A percentile compares a stretch with the other conserved stretches of the same genome.
Evolutionary conservation across 129 eudicot genomes (phyloP).

Genomic region (Pulicaria dysenterica): DNA sequence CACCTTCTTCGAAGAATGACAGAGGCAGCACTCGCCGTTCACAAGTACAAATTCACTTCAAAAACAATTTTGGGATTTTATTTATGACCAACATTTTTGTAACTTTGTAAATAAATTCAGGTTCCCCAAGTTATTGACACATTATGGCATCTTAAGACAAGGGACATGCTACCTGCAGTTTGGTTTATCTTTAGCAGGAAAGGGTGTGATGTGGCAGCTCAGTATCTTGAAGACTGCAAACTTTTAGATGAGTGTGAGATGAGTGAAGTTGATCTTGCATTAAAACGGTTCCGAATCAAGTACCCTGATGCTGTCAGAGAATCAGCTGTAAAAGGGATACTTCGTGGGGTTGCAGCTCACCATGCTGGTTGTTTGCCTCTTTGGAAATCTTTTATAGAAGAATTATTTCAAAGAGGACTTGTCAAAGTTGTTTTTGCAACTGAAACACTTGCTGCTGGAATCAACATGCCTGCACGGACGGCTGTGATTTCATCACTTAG

Average conservation of each 20-base stretch:
- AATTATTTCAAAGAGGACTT: slow-evolving; percentile 87
- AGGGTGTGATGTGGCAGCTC: slow-evolving; percentile 98
- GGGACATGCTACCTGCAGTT: slow-evolving; percentile 94
- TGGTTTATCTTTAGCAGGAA: slow-evolving; percentile 99
- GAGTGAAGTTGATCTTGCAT: slow-evolving; percentile 80
- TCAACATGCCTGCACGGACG: slow-evolving; percentile 99
- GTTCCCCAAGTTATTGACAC: slow-evolving; percentile 95
- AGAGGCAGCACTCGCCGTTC: slow-evolving; percentile 64
- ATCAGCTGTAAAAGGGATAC: slow-evolving; percentile 83
- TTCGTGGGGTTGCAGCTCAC: slow-evolving; percentile 90
- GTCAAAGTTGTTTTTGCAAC: slow-evolving; percentile 96
- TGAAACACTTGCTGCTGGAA: slow-evolving; percentile 99
- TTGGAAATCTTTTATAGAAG: slow-evolving; percentile 97
- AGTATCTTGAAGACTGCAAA: slow-evolving; percentile 72
- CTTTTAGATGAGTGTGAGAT: slow-evolving; percentile 81
- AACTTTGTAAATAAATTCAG: slow-evolving; percentile 33
- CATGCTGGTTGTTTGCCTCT: slow-evolving; percentile 98
- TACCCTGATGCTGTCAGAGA: slow-evolving; percentile 96
- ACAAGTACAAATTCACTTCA: slow-evolving; percentile 53
- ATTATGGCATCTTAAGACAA: slow-evolving; percentile 67
- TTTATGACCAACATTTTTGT: slow-evolving; percentile 14
- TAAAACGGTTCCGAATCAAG: slow-evolving; percentile 71
- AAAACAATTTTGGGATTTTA: not conserved
- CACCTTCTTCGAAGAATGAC: slow-evolving; percentile 71
- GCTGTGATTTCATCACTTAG: slow-evolving; percentile 91